Percentiles rank a stretch among this genome's conserved stretches.
Evolutionary conservation across 257 asterid genomes (phyloP).

Genomic region (Jasminum sambac): DNA sequence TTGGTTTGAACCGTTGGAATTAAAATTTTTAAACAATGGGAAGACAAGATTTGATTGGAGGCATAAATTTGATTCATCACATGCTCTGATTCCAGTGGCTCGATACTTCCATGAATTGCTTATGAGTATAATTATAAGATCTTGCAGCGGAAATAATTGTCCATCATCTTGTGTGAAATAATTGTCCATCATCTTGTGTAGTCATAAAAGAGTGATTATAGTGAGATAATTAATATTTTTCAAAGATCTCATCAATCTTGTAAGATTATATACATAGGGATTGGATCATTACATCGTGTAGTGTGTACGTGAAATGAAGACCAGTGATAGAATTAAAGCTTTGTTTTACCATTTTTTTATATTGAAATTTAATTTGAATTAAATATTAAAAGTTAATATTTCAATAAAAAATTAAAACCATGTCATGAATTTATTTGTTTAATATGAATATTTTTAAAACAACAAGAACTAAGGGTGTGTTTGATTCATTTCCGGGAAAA

Average conservation of each 20-base stretch:
- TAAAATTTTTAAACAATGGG: not conserved
- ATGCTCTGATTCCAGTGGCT: not conserved
- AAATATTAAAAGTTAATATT: too few species aligned
- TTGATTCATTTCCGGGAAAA: too few species aligned
- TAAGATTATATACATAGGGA: too few species aligned
- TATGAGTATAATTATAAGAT: not conserved
- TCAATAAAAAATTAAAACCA: too few species aligned
- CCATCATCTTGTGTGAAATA: not conserved
- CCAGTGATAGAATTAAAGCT: too few species aligned
- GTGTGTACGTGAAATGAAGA: too few species aligned
- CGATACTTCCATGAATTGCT: not conserved
- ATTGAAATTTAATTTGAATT: too few species aligned
- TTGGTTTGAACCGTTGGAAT: not conserved
- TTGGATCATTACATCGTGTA: too few species aligned
- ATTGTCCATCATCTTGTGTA: not conserved
- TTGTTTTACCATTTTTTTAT: too few species aligned
- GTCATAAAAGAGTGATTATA: not conserved
- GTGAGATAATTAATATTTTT: not conserved
- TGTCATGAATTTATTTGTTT: too few species aligned
- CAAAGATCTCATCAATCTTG: not conserved
- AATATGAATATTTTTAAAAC: too few species aligned
- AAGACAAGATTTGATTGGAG: constrained; percentile 6
- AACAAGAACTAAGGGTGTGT: too few species aligned
- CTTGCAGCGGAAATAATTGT: not conserved
- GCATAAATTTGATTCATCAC: constrained; percentile 20